These are phyloP conservation scores for Fusarium sp. DNA, from an alignment of 2,329 filamentous ascomycete genomes.

Conservation along the genomic window DNA sequence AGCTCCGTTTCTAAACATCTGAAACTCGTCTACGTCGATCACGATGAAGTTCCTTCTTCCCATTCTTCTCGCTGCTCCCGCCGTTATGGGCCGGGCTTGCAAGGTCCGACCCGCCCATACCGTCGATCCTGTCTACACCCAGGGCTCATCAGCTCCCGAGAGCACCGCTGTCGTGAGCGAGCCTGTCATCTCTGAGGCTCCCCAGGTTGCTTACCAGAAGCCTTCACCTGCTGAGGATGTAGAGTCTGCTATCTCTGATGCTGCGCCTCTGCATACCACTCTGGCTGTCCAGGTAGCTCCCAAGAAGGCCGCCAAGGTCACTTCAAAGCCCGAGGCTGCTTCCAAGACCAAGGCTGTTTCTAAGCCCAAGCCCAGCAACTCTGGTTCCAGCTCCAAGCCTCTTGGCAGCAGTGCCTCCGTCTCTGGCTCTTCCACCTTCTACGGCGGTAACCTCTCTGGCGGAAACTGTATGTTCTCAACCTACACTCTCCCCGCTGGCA, in stretches of 20 bases:
- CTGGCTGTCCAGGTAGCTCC: constrained; percentile 21
- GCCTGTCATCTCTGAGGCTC: constrained; percentile 8
- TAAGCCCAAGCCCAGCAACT: neutral
- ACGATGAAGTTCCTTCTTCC: constrained; percentile 47
- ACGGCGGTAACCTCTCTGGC: constrained; percentile 67
- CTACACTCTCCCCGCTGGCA: constrained; percentile 69
- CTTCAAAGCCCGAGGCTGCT: neutral
- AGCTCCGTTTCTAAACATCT: neutral
- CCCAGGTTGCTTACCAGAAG: constrained; percentile 1
- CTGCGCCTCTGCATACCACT: constrained; percentile 24
- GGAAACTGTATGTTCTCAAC: constrained; percentile 74
- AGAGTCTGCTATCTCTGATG: neutral
- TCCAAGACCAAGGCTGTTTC: constrained; percentile 1
- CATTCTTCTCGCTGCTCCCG: constrained; percentile 43
- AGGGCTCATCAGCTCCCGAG: constrained; percentile 14
- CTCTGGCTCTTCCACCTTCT: constrained; percentile 58
- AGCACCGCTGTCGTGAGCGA: constrained; percentile 16
- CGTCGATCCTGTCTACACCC: constrained; percentile 13
- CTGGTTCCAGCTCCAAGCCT: constrained; percentile 2
- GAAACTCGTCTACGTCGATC: constrained; percentile 25
- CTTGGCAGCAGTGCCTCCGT: constrained; percentile 18
- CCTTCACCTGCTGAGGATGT: constrained; percentile 13
- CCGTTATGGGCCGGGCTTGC: constrained; percentile 47
- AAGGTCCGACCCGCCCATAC: constrained; percentile 17
- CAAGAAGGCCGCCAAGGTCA: neutral